Conservation (phyloP, 2,329 filamentous ascomycete genomes). For the Xylariaceae sp. region DNA sequence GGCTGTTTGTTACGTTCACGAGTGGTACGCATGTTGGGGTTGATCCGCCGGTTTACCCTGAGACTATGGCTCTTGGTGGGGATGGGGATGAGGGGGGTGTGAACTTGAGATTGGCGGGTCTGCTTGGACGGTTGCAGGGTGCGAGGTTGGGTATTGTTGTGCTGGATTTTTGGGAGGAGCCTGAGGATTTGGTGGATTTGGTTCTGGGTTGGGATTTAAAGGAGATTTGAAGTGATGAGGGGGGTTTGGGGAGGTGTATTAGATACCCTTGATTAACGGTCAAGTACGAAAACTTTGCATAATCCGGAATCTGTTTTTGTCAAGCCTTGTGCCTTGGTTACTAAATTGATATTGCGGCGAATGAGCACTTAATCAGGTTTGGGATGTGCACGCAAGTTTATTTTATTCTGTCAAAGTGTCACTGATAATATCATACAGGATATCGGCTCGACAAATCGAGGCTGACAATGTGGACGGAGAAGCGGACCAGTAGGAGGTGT, state of each 20-base stretch:
- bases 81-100: slow-evolving; percentile 39
- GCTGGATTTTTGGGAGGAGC: slow-evolving; percentile 48
- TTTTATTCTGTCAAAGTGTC: too few relatives aligned
- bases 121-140: slow-evolving; percentile 35
- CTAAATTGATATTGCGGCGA: too few relatives aligned
- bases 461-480: not conserved
- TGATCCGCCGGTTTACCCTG: slow-evolving; percentile 37
- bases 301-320: too few relatives aligned
- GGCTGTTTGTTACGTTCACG: slow-evolving; percentile 46
- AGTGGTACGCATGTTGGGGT: slow-evolving; percentile 39
- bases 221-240: too few relatives aligned
- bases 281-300: too few relatives aligned
- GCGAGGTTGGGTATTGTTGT: slow-evolving; percentile 48
- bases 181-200: slow-evolving; percentile 36
- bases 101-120: slow-evolving; percentile 38
- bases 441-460: not conserved
- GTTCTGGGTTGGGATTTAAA: slow-evolving; percentile 33
- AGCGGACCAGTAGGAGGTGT: not conserved
- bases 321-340: too few relatives aligned
- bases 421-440: not conserved
- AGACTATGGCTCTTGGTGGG: slow-evolving; percentile 42
- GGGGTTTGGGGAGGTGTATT: too few relatives aligned
- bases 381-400: too few relatives aligned
- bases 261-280: too few relatives aligned
- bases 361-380: too few relatives aligned